Base-by-base conservation (phyloP, 202 grass and related monocot genomes). In the Cymbopogon flexuosus region DNA sequence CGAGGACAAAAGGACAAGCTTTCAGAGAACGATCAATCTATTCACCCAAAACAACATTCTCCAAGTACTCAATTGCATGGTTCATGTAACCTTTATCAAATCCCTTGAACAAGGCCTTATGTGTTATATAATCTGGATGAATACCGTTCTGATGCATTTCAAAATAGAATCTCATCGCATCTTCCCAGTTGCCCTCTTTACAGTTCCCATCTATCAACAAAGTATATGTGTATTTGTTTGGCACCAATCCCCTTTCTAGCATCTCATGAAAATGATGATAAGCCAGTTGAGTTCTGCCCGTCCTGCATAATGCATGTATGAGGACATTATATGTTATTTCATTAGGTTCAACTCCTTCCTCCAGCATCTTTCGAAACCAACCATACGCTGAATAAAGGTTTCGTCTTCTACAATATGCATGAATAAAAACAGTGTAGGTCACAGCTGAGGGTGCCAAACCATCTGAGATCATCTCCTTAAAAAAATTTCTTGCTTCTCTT, bases 171-270 rank as follows among this genome's bases (percentile, higher is more conserved):
- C 83, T 81, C 65, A 93, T 79, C 40, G 83, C 93, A 79, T 89
- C 71, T 60, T 24, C 73, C 93, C 91, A 97, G 21, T 91, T 90
- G 80, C 89, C 82, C 57, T 86, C 73, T 83, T 77, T 88, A 81
- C 93, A 97, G 84, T 88, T 89, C 64, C 81, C 91, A 70, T 87
- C 68, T 82, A 97, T 93, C 76, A 97, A 85, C 63, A 97, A 84
- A 79, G 91, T 93, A 84, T 97, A 97, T 46, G 93, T 91, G 81
- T 88, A 93, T 68, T 88, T 97, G 73, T 93, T 97, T 76, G 93
- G 91, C 63, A 15, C 56, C 79, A 91, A 80, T 78, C 91, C 89
- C 65, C 84, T 86, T 70, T 86, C 82, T 68, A 91, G 71, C 91
- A 97, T 97, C 79, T 91, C 67, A 57, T 79, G 29, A 73, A 89